These are phyloP conservation scores for Globisporangium orthogonon DNA, from an alignment of 352 stramenopile genomes.

Conservation along the genomic window DNA sequence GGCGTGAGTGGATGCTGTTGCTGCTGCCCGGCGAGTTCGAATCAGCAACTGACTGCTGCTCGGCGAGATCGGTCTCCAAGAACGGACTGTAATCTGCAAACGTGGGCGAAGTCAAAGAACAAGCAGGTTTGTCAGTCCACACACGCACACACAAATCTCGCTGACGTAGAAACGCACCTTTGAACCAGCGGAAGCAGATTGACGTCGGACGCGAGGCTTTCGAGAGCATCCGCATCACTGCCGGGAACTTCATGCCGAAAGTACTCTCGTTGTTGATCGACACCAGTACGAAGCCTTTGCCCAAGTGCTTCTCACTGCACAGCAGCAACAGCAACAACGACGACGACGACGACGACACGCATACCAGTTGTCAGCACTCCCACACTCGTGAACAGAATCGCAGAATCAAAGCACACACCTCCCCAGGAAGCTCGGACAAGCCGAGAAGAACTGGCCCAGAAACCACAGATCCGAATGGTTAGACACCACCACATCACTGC, in stretches of 20 bases:
- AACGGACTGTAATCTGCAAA: conserved; percentile 63
- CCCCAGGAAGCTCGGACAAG: conserved; percentile 20
- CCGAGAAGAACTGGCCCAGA: conserved; percentile 46
- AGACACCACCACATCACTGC: not conserved
- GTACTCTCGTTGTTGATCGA: conserved; percentile 80
- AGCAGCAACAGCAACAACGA: conserved; percentile 4
- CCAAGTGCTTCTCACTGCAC: conserved; percentile 42
- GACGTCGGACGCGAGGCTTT: conserved; percentile 57
- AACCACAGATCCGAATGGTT: not conserved
- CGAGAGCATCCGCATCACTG: conserved; percentile 44
- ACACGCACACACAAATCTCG: not conserved
- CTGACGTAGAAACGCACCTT: conserved; percentile 21
- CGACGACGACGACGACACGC: not conserved
- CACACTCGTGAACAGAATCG: not conserved
- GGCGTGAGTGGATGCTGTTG: conserved; percentile 3
- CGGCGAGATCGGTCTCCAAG: conserved; percentile 46
- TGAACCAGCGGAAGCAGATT: conserved; percentile 75
- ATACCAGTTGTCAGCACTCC: not conserved
- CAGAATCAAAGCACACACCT: conserved; percentile 5
- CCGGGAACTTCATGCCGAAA: conserved; percentile 45
- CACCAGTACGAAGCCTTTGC: conserved; percentile 69
- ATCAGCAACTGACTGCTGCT: conserved; percentile 16
- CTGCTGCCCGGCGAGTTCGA: not conserved
- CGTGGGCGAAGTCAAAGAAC: not conserved
- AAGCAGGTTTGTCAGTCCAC: not conserved